phyloP scores from a whole-genome alignment of 2,329 filamentous ascomycete genomes.

The Pseudogymnoascus sp. region DNA sequence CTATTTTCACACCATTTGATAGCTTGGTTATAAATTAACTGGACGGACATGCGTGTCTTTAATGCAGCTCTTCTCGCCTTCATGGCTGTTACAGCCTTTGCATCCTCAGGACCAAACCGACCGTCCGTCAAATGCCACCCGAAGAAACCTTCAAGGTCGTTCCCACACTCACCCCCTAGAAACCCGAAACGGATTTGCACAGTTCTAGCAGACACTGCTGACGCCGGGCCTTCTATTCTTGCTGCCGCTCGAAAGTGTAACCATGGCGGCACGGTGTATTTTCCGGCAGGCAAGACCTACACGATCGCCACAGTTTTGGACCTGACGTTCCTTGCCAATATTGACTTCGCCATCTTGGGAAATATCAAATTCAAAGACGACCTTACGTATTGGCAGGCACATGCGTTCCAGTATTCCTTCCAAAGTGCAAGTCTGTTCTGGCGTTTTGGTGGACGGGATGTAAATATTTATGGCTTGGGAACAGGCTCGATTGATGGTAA shows the following conservation, averaged over 20 bases:
- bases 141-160: neutral
- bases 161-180: neutral
- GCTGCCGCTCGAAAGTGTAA: slow-evolving; percentile 49
- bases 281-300: slow-evolving; percentile 41
- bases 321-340: slow-evolving; percentile 45
- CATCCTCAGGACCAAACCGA: neutral
- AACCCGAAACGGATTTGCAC: neutral
- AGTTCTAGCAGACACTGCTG: slow-evolving; percentile 12
- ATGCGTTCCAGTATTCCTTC: slow-evolving; percentile 48
- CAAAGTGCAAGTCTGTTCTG: slow-evolving; percentile 54
- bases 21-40: neutral
- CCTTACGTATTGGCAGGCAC: slow-evolving; percentile 50
- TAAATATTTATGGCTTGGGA: slow-evolving; percentile 52
- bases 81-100: neutral
- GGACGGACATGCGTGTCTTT: neutral
- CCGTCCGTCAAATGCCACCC: neutral
- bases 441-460: slow-evolving; percentile 49
- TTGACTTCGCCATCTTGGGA: slow-evolving; percentile 44
- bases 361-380: slow-evolving; percentile 43
- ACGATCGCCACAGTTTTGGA: slow-evolving; percentile 50
- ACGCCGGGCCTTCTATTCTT: slow-evolving; percentile 36
- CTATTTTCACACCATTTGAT: neutral
- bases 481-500: slow-evolving; percentile 46
- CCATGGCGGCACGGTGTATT: slow-evolving; percentile 49
- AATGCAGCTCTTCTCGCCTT: neutral